phyloP scores from a whole-genome alignment of 345 rosid genomes.

The Ceriops decandra region DNA sequence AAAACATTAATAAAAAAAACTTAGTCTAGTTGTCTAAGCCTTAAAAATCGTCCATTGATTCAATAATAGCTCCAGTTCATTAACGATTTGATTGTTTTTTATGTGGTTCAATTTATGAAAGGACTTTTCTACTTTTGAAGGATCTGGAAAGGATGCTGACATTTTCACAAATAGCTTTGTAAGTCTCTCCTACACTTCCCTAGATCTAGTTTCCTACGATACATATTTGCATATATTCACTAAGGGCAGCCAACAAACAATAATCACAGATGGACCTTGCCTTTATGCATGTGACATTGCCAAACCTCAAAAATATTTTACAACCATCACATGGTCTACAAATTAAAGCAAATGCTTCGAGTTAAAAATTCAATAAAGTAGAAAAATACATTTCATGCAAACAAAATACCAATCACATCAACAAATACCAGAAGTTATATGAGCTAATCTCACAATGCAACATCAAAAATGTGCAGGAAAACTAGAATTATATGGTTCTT shows the following conservation, averaged over 20 bases:
- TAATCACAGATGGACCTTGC: too few species aligned
- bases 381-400: neutral
- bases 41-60: constrained; percentile 37
- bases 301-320: neutral
- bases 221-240: constrained; percentile 11
- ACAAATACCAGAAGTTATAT: neutral
- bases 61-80: constrained; percentile 48
- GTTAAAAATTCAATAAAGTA: neutral
- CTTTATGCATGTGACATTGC: too few species aligned
- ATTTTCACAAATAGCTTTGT: constrained; percentile 51
- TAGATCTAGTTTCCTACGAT: constrained; percentile 48
- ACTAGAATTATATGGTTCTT: neutral
- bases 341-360: neutral
- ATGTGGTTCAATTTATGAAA: constrained; percentile 59
- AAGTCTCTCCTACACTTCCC: constrained; percentile 45
- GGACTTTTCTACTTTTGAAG: constrained; percentile 63
- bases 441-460: neutral
- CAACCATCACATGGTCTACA: neutral
- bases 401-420: neutral
- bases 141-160: constrained; percentile 75
- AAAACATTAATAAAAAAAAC: constrained; percentile 19
- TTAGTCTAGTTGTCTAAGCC: constrained; percentile 43
- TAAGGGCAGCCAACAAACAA: too few species aligned
- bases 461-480: neutral
- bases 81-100: constrained; percentile 57